Percentiles rank a stretch among this genome's conserved stretches.
phyloP scores from a whole-genome alignment of 768 basidiomycete species.

The Boletus rubescentipes region DNA sequence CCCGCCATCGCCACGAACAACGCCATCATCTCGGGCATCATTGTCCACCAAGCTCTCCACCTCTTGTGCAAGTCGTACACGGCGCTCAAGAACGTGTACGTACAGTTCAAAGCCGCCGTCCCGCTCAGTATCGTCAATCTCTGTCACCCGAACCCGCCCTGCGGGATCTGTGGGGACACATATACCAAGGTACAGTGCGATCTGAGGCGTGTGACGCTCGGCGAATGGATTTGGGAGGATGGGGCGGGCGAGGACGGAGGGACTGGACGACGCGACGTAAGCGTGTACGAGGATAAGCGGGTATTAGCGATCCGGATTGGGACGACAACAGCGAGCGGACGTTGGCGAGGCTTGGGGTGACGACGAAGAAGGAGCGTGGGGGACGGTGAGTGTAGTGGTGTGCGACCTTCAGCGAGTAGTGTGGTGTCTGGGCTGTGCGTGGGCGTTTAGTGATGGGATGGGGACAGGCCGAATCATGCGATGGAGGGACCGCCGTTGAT shows the following conservation, averaged over 20 bases:
- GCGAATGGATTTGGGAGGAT: constrained; percentile 67
- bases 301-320: constrained; percentile 93
- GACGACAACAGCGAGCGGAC: constrained; percentile 85
- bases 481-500: too few species aligned
- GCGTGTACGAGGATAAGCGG: constrained; percentile 84
- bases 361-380: constrained; percentile 78
- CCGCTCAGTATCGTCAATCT: constrained; percentile 72
- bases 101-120: constrained; percentile 73
- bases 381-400: constrained; percentile 69
- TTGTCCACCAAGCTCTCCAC: constrained; percentile 90
- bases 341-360: constrained; percentile 75
- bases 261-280: too few species aligned
- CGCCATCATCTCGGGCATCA: constrained; percentile 92
- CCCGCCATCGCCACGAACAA: constrained; percentile 99
- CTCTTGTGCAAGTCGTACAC: constrained; percentile 67
- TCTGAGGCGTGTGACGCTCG: constrained; percentile 61
- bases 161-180: constrained; percentile 84
- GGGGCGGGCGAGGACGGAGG: constrained; percentile 34
- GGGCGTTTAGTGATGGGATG: background rate
- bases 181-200: constrained; percentile 84
- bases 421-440: background rate
- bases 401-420: constrained; percentile 66
- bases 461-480: constrained; percentile 39
- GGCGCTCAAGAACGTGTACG: constrained; percentile 70
- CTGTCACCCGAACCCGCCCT: constrained; percentile 68